Base-by-base conservation (phyloP, 441 rosid genomes). In the Erysimum pusillum region DNA sequence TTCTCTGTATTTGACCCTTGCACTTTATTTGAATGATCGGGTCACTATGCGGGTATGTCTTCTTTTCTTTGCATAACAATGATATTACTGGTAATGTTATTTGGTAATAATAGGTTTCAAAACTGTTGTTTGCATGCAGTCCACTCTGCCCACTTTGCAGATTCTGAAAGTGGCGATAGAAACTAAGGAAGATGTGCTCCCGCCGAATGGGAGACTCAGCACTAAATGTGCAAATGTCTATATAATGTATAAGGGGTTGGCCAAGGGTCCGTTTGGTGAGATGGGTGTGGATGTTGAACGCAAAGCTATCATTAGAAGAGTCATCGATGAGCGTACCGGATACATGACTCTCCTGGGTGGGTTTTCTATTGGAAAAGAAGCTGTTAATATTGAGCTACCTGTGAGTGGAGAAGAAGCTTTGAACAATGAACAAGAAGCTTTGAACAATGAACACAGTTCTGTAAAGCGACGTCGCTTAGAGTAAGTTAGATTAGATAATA, bases 301-400 rank as follows among this genome's bases (percentile, higher is more conserved):
- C 17, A 32, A 49, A 35, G 59, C 44, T 13, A 66, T 66, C 12
- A 18, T 66, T 13, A 49, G 70, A 66, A 48, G 70, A 66, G 44
- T 46, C 17, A 3, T 65, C 1, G 6, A 14, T 62, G 17, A 36
- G 25, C 38, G 2, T 13, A 11, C 15, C 5, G 14, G 7, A 13
- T 22, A 22, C 25, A 22, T 22, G 25, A 22, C 25, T 22, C 25
- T 22, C 25, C 25, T 22, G 25, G 25, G 25, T 22, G 25, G 25
- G 25, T 22, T 22, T 22, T 22, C 25, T 1, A 22, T 22, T 22
- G 25, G 25, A 22, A 22, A 22, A 22, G 25, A 22, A 22, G 25
- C 25, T 22, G 25, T 22, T 22, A 22, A 22, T 22, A 22, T 22
- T 22, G 25, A 22, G 25, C 25, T 22, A 22, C 25, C 25, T 22